Percentiles rank a stretch among this genome's conserved stretches.
Evolutionary conservation across 2,329 filamentous ascomycete genomes (phyloP).

Genomic region (Fusarium pilosicola): DNA sequence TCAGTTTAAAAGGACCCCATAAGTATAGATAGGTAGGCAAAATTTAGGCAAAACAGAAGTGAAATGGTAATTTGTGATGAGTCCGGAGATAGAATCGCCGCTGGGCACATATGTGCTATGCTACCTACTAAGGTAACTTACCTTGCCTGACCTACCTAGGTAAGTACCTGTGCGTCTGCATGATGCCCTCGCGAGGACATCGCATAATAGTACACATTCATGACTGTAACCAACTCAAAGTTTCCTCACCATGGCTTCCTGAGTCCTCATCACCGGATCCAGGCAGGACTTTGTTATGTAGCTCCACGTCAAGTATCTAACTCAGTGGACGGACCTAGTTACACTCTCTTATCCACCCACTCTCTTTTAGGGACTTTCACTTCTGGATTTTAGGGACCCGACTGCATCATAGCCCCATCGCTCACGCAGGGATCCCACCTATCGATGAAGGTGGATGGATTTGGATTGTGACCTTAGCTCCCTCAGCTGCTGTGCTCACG

Average conservation of each 20-base stretch:
- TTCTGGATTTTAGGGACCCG: slow-evolving; percentile 3
- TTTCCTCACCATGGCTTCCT: slow-evolving; percentile 1
- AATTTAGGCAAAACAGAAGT: slow-evolving; percentile 10
- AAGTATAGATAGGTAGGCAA: slow-evolving; percentile 7
- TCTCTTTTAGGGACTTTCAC: slow-evolving; percentile 25
- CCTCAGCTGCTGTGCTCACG: slow-evolving; percentile 19
- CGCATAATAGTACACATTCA: not conserved
- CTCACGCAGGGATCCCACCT: slow-evolving; percentile 32
- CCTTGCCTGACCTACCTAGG: not conserved
- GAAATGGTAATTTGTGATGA: not conserved
- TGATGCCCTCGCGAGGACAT: not conserved
- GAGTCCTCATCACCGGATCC: not conserved
- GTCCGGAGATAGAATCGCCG: slow-evolving; percentile 18
- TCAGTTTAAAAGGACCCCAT: slow-evolving; percentile 9
- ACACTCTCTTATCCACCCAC: slow-evolving; percentile 28
- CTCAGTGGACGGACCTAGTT: slow-evolving; percentile 14
- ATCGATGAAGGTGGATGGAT: slow-evolving; percentile 13
- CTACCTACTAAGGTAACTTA: not conserved
- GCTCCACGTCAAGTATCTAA: slow-evolving; percentile 1
- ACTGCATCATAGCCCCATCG: slow-evolving; percentile 46
- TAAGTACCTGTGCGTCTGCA: not conserved
- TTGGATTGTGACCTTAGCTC: slow-evolving; percentile 37
- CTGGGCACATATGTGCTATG: not conserved
- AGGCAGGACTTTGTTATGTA: not conserved
- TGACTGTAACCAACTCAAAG: not conserved